phyloP scores from a whole-genome alignment of 306 rosid species.

The Citrullus mucosospermus region DNA sequence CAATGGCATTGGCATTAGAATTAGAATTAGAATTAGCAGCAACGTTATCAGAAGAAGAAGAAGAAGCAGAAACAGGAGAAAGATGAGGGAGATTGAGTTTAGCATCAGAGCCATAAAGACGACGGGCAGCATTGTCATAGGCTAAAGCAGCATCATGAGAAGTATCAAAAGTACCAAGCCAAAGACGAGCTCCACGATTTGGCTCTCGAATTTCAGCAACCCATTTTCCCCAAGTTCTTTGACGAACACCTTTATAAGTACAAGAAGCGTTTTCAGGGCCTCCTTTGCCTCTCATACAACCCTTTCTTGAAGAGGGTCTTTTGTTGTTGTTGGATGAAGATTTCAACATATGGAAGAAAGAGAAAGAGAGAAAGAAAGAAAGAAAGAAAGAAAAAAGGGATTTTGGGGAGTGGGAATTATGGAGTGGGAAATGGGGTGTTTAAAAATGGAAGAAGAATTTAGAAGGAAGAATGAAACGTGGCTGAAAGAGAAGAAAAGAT shows the following conservation, averaged over 20 bases:
- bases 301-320: conserved; percentile 34
- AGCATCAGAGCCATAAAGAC: conserved; percentile 66
- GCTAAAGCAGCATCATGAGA: conserved; percentile 75
- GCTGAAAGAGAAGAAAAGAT: conserved; percentile 19
- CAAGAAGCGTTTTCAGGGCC: conserved; percentile 81
- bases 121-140: conserved; percentile 66
- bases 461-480: conserved; percentile 46
- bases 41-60: background rate
- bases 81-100: conserved; percentile 64
- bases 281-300: conserved; percentile 91
- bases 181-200: conserved; percentile 79
- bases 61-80: background rate
- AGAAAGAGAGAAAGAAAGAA: accelerated
- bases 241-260: conserved; percentile 83
- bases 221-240: conserved; percentile 98
- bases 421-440: too few species aligned
- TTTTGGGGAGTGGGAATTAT: too few species aligned
- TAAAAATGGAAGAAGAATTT: background rate
- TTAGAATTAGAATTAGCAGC: background rate
- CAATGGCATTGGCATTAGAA: background rate
- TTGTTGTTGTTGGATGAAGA: too few species aligned
- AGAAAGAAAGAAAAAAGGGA: too few species aligned
- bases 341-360: too few species aligned
- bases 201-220: conserved; percentile 96
- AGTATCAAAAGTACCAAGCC: conserved; percentile 84